Percentiles rank a stretch among this genome's conserved stretches.
These are phyloP conservation scores for Taiozyma onychis DNA, from an alignment of 1,139 yeast genomes.

Conservation along the genomic window DNA sequence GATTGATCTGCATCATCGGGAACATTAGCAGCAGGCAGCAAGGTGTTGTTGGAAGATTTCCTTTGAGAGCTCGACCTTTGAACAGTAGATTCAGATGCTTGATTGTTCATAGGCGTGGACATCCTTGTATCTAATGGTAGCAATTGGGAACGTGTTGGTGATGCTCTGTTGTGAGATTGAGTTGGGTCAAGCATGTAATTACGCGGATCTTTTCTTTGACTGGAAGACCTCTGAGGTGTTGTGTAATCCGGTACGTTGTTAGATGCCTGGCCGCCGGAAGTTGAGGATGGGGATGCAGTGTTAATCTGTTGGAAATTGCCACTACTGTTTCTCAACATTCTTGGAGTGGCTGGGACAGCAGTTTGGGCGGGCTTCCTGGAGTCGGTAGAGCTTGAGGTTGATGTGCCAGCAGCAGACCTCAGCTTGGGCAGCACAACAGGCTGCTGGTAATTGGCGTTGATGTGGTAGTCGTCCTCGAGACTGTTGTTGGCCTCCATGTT, in stretches of 20 bases:
- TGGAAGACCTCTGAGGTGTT: slow-evolving; percentile 10
- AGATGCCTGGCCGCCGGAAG: background rate
- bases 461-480: slow-evolving; percentile 23
- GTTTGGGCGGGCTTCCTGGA: slow-evolving; percentile 20
- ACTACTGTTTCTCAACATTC: slow-evolving; percentile 56
- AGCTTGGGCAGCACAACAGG: slow-evolving; percentile 19
- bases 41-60: slow-evolving; percentile 25
- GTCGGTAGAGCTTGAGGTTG: slow-evolving; percentile 6
- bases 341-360: slow-evolving; percentile 68
- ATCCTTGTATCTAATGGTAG: slow-evolving; percentile 14
- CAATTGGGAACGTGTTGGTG: slow-evolving; percentile 12
- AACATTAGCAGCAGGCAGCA: slow-evolving; percentile 24
- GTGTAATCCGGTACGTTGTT: slow-evolving; percentile 1
- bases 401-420: slow-evolving; percentile 13
- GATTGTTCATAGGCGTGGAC: background rate
- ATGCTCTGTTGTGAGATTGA: slow-evolving; percentile 1
- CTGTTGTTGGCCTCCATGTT: slow-evolving; percentile 7
- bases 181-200: slow-evolving; percentile 2
- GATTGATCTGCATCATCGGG: slow-evolving; percentile 19
- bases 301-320: slow-evolving; percentile 29
- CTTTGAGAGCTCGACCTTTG: slow-evolving; percentile 8
- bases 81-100: slow-evolving; percentile 3
- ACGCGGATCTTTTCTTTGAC: slow-evolving; percentile 2
- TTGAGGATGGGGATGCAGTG: background rate
- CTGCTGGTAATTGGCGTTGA: slow-evolving; percentile 20